These are phyloP conservation scores for Colletotrichum horii DNA, from an alignment of 2,329 filamentous ascomycete genomes.

Conservation along the genomic window DNA sequence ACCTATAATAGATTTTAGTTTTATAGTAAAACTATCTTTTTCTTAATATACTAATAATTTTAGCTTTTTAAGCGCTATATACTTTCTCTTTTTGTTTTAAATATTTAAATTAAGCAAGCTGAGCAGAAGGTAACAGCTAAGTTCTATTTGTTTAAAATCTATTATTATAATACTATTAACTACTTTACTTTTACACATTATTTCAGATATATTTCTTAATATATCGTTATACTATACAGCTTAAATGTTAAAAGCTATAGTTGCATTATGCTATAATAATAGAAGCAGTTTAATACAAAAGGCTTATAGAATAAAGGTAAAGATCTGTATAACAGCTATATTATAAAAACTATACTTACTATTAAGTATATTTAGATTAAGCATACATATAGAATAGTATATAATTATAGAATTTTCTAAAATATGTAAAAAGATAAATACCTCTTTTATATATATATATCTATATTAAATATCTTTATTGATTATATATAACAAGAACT, in stretches of 20 bases:
- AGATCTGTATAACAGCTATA: background rate
- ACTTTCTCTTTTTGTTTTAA: conserved; percentile 27
- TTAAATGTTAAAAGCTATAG: background rate
- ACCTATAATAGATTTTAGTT: background rate
- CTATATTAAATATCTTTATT: too few relatives aligned
- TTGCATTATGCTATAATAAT: background rate
- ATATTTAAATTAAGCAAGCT: too few relatives aligned
- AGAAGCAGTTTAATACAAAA: background rate
- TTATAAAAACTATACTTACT: background rate
- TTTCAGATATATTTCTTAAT: background rate
- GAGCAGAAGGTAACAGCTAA: too few relatives aligned
- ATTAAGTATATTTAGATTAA: background rate
- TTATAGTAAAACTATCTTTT: too few relatives aligned
- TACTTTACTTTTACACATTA: background rate
- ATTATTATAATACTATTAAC: background rate
- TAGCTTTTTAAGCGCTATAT: background rate
- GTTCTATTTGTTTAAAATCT: too few relatives aligned
- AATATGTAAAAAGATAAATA: background rate
- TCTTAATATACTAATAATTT: conserved; percentile 10
- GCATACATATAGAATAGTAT: background rate
- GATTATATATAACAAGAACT: too few relatives aligned
- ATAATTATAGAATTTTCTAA: background rate
- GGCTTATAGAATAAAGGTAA: background rate
- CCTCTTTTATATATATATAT: too few relatives aligned
- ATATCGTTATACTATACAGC: background rate